These are phyloP conservation scores for Tilletia setariae DNA, from an alignment of 1,284 basidiomycete genomes.

Conservation along the genomic window DNA sequence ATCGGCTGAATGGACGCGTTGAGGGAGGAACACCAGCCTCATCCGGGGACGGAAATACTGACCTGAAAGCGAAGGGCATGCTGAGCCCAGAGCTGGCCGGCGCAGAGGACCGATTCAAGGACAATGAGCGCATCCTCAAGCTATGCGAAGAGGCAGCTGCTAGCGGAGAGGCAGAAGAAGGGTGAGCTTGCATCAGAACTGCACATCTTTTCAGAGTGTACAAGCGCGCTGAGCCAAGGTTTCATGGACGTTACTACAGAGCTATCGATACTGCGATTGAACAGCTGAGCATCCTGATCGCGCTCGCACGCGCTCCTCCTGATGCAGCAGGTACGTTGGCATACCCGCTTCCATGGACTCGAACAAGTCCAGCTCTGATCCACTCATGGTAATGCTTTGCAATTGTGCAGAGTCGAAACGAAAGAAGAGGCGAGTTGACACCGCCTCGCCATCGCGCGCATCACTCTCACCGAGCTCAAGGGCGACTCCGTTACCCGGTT, in stretches of 20 bases:
- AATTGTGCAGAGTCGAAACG: slow-evolving; percentile 14
- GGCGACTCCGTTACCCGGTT: slow-evolving; percentile 1
- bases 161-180: slow-evolving; percentile 29
- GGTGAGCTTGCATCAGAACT: slow-evolving; percentile 29
- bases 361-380: too few species aligned
- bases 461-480: slow-evolving; percentile 12
- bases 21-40: too few species aligned
- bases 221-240: background rate
- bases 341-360: too few species aligned
- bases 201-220: background rate
- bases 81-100: slow-evolving; percentile 27
- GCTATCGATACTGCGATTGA: slow-evolving; percentile 43
- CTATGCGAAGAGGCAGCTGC: slow-evolving; percentile 31
- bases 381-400: too few species aligned
- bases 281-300: slow-evolving; percentile 39
- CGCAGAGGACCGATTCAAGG: slow-evolving; percentile 28
- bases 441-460: slow-evolving; percentile 9
- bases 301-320: slow-evolving; percentile 22
- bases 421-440: slow-evolving; percentile 18
- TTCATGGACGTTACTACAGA: slow-evolving; percentile 6
- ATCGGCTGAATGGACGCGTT: slow-evolving; percentile 10
- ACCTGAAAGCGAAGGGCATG: slow-evolving; percentile 21
- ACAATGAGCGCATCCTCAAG: slow-evolving; percentile 20
- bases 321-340: background rate
- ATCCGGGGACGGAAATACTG: too few species aligned